Evolutionary conservation across 1,284 basidiomycete genomes (phyloP).

Genomic region (Fistulina hepatica): DNA sequence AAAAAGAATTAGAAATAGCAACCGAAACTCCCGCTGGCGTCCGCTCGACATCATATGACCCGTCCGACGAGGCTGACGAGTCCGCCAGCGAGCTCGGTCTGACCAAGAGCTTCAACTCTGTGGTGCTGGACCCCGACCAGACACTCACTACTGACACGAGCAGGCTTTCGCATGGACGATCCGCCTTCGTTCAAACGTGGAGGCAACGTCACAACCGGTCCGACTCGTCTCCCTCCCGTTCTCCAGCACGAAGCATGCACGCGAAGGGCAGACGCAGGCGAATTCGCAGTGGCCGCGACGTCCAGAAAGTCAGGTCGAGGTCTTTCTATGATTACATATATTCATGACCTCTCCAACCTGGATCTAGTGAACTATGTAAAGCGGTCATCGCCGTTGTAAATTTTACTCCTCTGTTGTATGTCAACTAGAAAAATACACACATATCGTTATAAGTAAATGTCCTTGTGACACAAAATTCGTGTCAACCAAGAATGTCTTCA

Average conservation of each 20-base stretch:
- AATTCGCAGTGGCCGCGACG: constrained; percentile 8
- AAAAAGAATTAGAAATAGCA: constrained; percentile 18
- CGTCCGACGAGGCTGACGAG: constrained; percentile 26
- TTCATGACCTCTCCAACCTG: constrained; percentile 16
- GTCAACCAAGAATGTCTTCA: too few relatives aligned
- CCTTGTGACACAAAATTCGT: too few relatives aligned
- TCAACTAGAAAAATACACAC: too few relatives aligned
- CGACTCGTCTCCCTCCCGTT: constrained; percentile 34
- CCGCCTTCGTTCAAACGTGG: constrained; percentile 13
- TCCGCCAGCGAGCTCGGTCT: constrained; percentile 24
- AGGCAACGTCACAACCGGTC: constrained; percentile 21
- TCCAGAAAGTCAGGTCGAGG: constrained; percentile 11
- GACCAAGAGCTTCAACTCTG: constrained; percentile 17
- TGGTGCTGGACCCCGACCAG: constrained; percentile 13
- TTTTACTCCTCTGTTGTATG: too few relatives aligned
- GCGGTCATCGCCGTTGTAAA: too few relatives aligned
- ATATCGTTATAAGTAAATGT: too few relatives aligned
- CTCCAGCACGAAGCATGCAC: constrained; percentile 23
- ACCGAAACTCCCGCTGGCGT: constrained; percentile 21
- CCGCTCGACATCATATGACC: constrained; percentile 27
- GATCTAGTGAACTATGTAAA: constrained; percentile 1
- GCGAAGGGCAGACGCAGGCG: constrained; percentile 12
- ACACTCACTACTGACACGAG: constrained; percentile 8
- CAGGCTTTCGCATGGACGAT: constrained; percentile 9
- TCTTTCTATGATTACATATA: constrained; percentile 32